Conservation (phyloP, 345 rosid genomes). For the Syzygium grande region DNA sequence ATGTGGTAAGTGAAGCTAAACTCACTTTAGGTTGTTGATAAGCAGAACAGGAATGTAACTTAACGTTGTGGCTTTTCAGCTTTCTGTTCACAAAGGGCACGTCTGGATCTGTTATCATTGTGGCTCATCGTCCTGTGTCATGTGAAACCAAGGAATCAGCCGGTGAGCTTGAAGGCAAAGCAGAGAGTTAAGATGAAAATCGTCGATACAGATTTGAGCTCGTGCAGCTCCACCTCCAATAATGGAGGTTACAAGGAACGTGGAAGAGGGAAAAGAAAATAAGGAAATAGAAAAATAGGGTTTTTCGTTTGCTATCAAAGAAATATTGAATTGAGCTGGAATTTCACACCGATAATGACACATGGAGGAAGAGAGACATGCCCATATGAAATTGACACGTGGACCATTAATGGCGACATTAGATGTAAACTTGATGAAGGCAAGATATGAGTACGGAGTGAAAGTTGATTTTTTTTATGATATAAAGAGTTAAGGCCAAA, state of each 20-base stretch:
- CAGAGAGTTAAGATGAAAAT: not conserved
- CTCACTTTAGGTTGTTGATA: not conserved
- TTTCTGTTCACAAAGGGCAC: not conserved
- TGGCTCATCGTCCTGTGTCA: rapidly evolving
- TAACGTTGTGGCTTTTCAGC: not conserved
- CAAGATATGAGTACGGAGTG: not conserved
- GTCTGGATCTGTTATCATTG: too few relatives aligned
- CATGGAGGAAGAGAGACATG: not conserved
- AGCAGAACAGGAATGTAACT: not conserved
- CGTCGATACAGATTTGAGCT: not conserved
- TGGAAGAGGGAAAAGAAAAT: not conserved
- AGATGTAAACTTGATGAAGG: not conserved
- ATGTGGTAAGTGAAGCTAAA: not conserved
- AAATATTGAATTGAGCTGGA: not conserved
- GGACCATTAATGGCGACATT: not conserved
- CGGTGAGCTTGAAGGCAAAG: not conserved
- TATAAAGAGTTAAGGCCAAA: too few relatives aligned
- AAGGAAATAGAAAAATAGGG: not conserved
- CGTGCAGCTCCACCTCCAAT: not conserved
- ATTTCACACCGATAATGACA: too few relatives aligned
- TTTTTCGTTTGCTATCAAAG: too few relatives aligned
- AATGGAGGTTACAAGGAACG: not conserved
- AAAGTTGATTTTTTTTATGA: not conserved
- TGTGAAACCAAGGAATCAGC: not conserved
- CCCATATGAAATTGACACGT: not conserved